A percentile compares a stretch with the other conserved stretches of the same genome.
Evolutionary conservation across 768 basidiomycete species (phyloP).

Genomic region (Dioszegia crocea): DNA sequence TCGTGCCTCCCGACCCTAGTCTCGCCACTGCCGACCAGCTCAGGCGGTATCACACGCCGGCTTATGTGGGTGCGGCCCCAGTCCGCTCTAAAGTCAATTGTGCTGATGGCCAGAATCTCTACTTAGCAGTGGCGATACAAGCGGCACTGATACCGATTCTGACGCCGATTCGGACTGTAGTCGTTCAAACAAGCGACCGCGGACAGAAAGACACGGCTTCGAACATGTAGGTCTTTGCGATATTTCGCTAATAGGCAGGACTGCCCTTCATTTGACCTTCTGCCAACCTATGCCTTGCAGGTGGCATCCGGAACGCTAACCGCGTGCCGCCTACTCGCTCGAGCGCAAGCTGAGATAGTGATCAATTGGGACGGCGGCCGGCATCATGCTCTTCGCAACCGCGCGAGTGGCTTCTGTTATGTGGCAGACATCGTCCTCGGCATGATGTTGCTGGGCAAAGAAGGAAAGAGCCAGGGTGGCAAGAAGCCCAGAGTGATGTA

Average conservation of each 20-base stretch:
- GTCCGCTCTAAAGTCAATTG: constrained; percentile 41
- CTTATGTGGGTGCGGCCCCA: constrained; percentile 59
- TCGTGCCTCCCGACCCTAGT: constrained; percentile 55
- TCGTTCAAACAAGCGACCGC: background rate
- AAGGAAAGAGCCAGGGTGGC: constrained; percentile 7
- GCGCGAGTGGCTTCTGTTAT: constrained; percentile 88
- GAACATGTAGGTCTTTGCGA: constrained; percentile 56
- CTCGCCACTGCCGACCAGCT: constrained; percentile 62
- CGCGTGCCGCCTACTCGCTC: constrained; percentile 60
- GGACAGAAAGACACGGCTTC: constrained; percentile 57
- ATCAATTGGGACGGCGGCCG: constrained; percentile 93
- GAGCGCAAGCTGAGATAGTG: constrained; percentile 56
- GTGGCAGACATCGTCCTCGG: constrained; percentile 83
- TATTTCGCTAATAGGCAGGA: constrained; percentile 56
- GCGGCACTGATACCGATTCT: background rate
- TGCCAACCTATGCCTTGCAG: constrained; percentile 65
- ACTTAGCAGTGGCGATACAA: constrained; percentile 36
- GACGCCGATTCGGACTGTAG: background rate
- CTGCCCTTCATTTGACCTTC: constrained; percentile 69
- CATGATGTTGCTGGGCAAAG: constrained; percentile 59
- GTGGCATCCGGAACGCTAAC: constrained; percentile 76
- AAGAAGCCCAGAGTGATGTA: constrained; percentile 63
- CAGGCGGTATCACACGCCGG: constrained; percentile 63
- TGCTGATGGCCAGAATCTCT: background rate
- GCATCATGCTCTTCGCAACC: constrained; percentile 75